Conservation (phyloP, 2,329 filamentous ascomycete species). For the Apiospora marii region DNA sequence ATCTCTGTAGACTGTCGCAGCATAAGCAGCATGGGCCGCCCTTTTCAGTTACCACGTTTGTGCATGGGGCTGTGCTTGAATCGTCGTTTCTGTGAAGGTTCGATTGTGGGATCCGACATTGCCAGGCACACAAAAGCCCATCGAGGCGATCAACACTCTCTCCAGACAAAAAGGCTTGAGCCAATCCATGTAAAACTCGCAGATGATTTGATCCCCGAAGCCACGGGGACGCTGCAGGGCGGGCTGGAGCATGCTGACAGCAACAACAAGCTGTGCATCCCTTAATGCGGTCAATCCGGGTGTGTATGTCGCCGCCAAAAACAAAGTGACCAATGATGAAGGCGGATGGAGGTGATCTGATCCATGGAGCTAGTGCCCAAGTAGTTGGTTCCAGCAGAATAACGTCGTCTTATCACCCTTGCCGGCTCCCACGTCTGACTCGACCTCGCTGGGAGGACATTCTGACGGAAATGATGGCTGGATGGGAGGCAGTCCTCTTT, state of each 20-base stretch:
- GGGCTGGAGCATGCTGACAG: background rate
- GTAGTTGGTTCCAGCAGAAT: slow-evolving; percentile 6
- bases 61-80: background rate
- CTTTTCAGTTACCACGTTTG: background rate
- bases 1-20: background rate
- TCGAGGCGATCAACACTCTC: background rate
- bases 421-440: slow-evolving; percentile 14
- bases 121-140: background rate
- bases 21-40: background rate
- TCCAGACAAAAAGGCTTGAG: background rate
- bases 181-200: background rate
- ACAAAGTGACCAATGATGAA: slow-evolving; percentile 6
- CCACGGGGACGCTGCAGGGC: slow-evolving; percentile 1
- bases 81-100: background rate
- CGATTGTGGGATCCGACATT: background rate
- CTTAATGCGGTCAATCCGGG: slow-evolving; percentile 8
- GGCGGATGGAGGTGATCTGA: slow-evolving; percentile 9
- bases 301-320: slow-evolving; percentile 10
- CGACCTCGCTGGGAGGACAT: background rate
- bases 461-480: background rate
- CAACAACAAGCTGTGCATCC: slow-evolving; percentile 5
- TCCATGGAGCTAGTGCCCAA: slow-evolving; percentile 19
- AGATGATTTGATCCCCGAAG: background rate
- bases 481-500: background rate
- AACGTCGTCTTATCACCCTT: slow-evolving; percentile 19